phyloP scores from a whole-genome alignment of 192 early-diverging fungal genomes.

The Rhizoclosmatium globosum region DNA sequence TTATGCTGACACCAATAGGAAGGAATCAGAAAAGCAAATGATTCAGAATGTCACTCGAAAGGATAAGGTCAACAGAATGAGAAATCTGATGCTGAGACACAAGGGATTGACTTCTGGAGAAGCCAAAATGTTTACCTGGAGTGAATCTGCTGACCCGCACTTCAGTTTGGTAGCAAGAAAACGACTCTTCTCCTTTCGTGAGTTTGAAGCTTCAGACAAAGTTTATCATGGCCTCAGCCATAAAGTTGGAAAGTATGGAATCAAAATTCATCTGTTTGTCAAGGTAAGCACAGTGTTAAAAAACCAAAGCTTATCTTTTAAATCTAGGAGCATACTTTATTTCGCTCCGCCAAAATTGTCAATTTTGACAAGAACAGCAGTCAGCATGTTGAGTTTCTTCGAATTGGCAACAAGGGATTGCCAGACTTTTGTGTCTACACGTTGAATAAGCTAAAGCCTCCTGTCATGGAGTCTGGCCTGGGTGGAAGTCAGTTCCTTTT shows the following conservation, averaged over 20 bases:
- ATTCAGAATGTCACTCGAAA: neutral
- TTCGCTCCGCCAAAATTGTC: neutral
- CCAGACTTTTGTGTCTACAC: neutral
- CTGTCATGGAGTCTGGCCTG: neutral
- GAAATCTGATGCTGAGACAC: neutral
- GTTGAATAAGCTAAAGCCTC: neutral
- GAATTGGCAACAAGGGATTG: neutral
- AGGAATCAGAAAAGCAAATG: slow-evolving; percentile 6
- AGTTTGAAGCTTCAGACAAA: neutral
- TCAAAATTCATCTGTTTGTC: neutral
- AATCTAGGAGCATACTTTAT: neutral
- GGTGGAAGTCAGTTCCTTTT: neutral
- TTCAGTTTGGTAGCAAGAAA: neutral
- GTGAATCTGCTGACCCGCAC: no score
- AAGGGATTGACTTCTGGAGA: neutral
- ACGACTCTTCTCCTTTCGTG: neutral
- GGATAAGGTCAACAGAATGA: neutral
- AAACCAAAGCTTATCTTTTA: neutral
- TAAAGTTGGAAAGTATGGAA: neutral
- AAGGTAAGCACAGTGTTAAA: no score
- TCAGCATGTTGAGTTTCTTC: neutral
- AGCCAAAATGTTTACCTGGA: neutral
- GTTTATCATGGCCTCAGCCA: neutral
- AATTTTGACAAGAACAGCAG: neutral
- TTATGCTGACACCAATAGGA: neutral